These are phyloP conservation scores for Pneumocystis wakefieldiae DNA, from an alignment of 1,139 yeast species.

Conservation along the genomic window DNA sequence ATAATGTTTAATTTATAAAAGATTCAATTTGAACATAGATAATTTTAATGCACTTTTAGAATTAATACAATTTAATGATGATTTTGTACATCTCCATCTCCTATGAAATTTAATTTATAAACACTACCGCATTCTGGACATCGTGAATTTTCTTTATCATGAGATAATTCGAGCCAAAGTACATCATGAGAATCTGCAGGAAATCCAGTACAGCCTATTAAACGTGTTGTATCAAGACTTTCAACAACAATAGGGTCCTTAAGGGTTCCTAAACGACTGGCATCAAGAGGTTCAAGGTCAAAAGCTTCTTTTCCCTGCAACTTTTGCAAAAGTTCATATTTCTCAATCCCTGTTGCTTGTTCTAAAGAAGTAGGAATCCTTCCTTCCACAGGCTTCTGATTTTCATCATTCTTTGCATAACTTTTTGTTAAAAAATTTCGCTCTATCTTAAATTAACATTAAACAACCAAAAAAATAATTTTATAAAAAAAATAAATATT, in stretches of 20 bases:
- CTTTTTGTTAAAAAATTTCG: background rate
- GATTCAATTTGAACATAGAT: background rate
- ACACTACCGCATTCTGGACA: conserved; percentile 99
- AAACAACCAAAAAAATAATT: background rate
- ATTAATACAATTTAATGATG: background rate
- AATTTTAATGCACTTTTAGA: background rate
- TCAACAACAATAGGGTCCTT: conserved; percentile 77
- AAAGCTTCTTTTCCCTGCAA: conserved; percentile 91
- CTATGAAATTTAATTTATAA: conserved; percentile 76
- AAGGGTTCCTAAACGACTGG: conserved; percentile 81
- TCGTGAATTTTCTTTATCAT: conserved; percentile 70
- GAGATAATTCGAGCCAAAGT: conserved; percentile 70
- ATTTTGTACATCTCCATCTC: conserved; percentile 22
- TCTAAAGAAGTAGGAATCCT: conserved; percentile 84
- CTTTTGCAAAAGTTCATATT: conserved; percentile 88
- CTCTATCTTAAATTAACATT: background rate
- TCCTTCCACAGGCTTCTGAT: conserved; percentile 26
- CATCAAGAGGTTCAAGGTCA: conserved; percentile 77
- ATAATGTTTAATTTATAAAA: background rate
- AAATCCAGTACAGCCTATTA: conserved; percentile 94
- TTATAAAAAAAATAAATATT: too few species aligned
- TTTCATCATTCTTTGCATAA: background rate
- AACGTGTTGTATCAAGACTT: conserved; percentile 83
- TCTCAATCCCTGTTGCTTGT: conserved; percentile 96
- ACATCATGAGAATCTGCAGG: conserved; percentile 80